Evolutionary conservation across 2,329 filamentous ascomycete species (phyloP), one percentile per base, ranked within the genome.

Genomic region (Herpotrichia juniperi): DNA sequence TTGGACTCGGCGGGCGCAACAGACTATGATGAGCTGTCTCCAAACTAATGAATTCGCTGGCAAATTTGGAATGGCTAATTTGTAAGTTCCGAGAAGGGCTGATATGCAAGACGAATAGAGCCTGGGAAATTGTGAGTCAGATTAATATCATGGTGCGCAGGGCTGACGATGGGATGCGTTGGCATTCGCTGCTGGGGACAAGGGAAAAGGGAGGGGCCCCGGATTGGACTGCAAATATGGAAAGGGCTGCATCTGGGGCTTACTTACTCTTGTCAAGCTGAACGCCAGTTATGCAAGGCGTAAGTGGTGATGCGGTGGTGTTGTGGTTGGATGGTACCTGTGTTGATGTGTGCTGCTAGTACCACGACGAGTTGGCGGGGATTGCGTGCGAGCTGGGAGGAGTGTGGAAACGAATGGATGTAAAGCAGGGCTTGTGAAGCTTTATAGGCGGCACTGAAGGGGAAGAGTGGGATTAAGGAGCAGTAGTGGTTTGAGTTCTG

Each of bases 111-210:
- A 52, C 57, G 58, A 60, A 44, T 55, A 54, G 47, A 60, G 61
- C 50, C 66, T 69, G 59, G 46, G 42, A 56, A 46, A 40, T 46
- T 25, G 59, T 73, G 65, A 71, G 70, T 73, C 65, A 73, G 70
- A 71, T 66, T 66, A 68, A 67, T 69, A 67, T 68, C 58, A 56
- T 49, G 49, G 48, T 51, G 51, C 34, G 53, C 46, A 42, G 39
- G 39, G 39, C 39, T 25, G 65, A 66, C 66, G 63, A 60, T 58
- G 56, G 43, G 59, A 57, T 71, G 66, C 59, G 69, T 54, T 70
- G 67, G 69, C 68, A 64, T 34, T 50, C 43, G 45, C 19, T 56
- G 57, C 56, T 48, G 48, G 50, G n/a, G 48, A 54, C 50, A 44
- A 59, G 51, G 54, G 50, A 62, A 12, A 53, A 58, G 55, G 42